These are phyloP conservation scores for Nothophaeocryptopus gaeumannii DNA, from an alignment of 2,329 filamentous ascomycete genomes.

Conservation along the genomic window DNA sequence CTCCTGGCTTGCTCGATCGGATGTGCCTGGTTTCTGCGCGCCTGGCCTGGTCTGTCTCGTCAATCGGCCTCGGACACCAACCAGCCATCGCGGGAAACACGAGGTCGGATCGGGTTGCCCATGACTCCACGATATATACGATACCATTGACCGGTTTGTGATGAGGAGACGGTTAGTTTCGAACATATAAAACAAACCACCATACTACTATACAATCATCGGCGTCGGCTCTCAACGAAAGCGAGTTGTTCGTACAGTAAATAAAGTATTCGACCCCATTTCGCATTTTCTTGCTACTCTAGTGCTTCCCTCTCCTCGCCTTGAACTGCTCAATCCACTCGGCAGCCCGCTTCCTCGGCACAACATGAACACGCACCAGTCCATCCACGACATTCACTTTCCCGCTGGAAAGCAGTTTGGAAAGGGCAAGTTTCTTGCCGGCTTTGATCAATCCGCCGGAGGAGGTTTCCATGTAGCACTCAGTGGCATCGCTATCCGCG, in stretches of 20 bases:
- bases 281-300: background rate
- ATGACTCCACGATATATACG: too few relatives aligned
- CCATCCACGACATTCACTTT: constrained; percentile 87
- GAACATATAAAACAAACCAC: too few relatives aligned
- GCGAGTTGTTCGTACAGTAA: background rate
- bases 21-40: too few relatives aligned
- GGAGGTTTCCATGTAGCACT: constrained; percentile 85
- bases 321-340: constrained; percentile 87
- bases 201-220: too few relatives aligned
- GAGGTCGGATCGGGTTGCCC: too few relatives aligned
- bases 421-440: constrained; percentile 75
- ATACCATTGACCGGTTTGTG: background rate
- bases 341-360: constrained; percentile 67
- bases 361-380: constrained; percentile 75
- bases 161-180: too few relatives aligned
- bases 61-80: too few relatives aligned
- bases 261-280: background rate
- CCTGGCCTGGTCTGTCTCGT: too few relatives aligned
- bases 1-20: too few relatives aligned
- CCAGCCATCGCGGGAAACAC: too few relatives aligned
- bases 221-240: too few relatives aligned
- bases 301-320: constrained; percentile 52
- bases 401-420: constrained; percentile 71
- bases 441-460: constrained; percentile 81
- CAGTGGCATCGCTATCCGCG: constrained; percentile 58